Evolutionary conservation across 2,329 filamentous ascomycete species (phyloP).

Genomic region (Neodidymelliopsis sp.): DNA sequence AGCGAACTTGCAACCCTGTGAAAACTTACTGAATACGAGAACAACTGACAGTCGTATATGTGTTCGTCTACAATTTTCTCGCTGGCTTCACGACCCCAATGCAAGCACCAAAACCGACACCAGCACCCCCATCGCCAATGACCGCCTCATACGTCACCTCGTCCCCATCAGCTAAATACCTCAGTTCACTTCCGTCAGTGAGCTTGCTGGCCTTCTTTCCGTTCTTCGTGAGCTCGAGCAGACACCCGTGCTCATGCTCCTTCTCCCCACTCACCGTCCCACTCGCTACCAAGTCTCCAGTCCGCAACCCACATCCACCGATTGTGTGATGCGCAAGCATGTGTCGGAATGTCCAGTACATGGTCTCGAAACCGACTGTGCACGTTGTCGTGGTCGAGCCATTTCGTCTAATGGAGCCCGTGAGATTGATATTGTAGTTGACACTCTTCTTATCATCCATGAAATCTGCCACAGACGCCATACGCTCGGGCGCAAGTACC

Average conservation of each 20-base stretch:
- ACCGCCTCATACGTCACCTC: conserved; percentile 48
- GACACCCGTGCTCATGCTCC: conserved; percentile 51
- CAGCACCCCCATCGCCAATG: conserved; percentile 40
- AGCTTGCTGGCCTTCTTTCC: conserved; percentile 40
- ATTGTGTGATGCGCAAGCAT: conserved; percentile 55
- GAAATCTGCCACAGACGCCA: conserved; percentile 32
- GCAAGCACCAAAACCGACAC: conserved; percentile 53
- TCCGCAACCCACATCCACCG: conserved; percentile 52
- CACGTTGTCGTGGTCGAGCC: conserved; percentile 31
- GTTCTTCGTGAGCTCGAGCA: conserved; percentile 52
- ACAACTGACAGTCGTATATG: too few species aligned
- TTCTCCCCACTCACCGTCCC: conserved; percentile 54
- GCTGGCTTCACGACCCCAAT: conserved; percentile 46
- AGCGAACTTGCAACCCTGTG: too few species aligned
- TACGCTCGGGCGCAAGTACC: conserved; percentile 29
- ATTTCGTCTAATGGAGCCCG: conserved; percentile 30
- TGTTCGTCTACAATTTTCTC: conserved; percentile 8
- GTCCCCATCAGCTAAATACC: conserved; percentile 54
- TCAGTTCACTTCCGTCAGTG: conserved; percentile 39
- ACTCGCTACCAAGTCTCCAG: conserved; percentile 55
- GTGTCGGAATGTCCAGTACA: conserved; percentile 58
- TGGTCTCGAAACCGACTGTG: conserved; percentile 46
- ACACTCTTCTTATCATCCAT: conserved; percentile 32
- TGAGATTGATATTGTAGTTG: conserved; percentile 38
- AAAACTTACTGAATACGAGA: too few species aligned